A percentile compares a stretch with the other conserved stretches of the same genome.
These are phyloP conservation scores for Atkinsonella texensis DNA, from an alignment of 2,329 filamentous ascomycete species.

Conservation along the genomic window DNA sequence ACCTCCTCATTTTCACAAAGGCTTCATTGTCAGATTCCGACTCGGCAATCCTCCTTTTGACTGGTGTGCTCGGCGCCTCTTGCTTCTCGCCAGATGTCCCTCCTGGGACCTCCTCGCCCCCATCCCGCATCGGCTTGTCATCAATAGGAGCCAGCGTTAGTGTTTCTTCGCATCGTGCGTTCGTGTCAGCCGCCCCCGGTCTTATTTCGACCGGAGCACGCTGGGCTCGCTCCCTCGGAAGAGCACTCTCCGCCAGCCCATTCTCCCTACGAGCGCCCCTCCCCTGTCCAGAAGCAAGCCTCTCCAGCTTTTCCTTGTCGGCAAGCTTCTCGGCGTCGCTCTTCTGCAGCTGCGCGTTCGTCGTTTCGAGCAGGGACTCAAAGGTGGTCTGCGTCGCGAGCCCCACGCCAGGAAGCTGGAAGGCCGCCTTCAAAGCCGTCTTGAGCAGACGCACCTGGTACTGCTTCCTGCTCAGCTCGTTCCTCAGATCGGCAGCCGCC, in stretches of 20 bases:
- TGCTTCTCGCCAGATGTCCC: not conserved
- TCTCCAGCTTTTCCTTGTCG: not conserved
- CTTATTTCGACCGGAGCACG: not conserved
- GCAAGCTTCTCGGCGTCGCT: not conserved
- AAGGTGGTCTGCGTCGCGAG: not conserved
- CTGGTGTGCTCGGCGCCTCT: too few relatives aligned
- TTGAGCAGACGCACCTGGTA: constrained; percentile 3
- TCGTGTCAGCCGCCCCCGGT: too few relatives aligned
- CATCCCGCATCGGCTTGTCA: not conserved
- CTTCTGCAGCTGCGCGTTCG: not conserved
- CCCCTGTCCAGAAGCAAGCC: not conserved
- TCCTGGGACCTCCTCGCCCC: not conserved
- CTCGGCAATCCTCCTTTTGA: too few relatives aligned
- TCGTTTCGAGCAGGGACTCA: not conserved
- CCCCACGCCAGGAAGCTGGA: constrained; percentile 3
- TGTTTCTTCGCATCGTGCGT: too few relatives aligned
- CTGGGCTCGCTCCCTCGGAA: not conserved
- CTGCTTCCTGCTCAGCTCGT: not conserved
- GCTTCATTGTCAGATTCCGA: not conserved
- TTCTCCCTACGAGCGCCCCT: not conserved
- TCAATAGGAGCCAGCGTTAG: not conserved
- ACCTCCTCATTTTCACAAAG: not conserved
- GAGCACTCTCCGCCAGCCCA: not conserved
- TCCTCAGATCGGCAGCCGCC: not conserved
- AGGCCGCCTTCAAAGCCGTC: constrained; percentile 5